Base-by-base conservation (phyloP, 441 rosid species). In the Populus tomentosa region DNA sequence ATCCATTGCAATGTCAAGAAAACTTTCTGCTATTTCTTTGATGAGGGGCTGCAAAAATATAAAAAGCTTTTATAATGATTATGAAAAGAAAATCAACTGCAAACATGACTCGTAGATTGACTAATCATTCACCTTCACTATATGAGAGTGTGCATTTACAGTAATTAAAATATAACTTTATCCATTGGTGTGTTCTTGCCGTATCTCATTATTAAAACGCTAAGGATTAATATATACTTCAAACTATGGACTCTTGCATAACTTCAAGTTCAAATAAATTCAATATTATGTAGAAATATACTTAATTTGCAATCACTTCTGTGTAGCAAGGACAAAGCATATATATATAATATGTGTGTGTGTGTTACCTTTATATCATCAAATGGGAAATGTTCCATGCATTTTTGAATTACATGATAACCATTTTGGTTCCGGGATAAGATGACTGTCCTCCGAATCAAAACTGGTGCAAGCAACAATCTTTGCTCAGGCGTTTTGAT, bases 1-100 rank as follows among this genome's bases (percentile, higher is more conserved):
- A 67, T 89, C 82, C 69, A 74, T 82, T 28, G 93, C 88, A 53
- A 86, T 71, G 9, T 76, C 73, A 21, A 71, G n/a, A 67, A 86
- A 87, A 36, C 81, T 75, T 3, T 68, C 71, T 13, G 77, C 84
- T 35, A 88, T 78, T 78, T 78, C 86, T 2, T 50, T 67, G 53
- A 78, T 20, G 3, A 89, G 65, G 38, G 14, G 66, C 92, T 89
- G 86, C 81, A 75, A 8, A 64, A 4, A 16, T 13, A 36, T 4
- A 2, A 13, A 71, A 26, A 28, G 26, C 18, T 26, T 14, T 23
- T 50, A 23, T 42, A 18, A 64, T 64, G 26, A 64, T n/a, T 64
- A 46, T 13, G 56, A 46, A 46, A 46, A 46, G 56, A 46, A 46
- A 46, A 46, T 4, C 56, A 46, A 13, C 18, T 13, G 56, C 56